Evolutionary conservation across 768 basidiomycete genomes (phyloP), one percentile per base, ranked within the genome.

Genomic region (Lactarius tabidus): DNA sequence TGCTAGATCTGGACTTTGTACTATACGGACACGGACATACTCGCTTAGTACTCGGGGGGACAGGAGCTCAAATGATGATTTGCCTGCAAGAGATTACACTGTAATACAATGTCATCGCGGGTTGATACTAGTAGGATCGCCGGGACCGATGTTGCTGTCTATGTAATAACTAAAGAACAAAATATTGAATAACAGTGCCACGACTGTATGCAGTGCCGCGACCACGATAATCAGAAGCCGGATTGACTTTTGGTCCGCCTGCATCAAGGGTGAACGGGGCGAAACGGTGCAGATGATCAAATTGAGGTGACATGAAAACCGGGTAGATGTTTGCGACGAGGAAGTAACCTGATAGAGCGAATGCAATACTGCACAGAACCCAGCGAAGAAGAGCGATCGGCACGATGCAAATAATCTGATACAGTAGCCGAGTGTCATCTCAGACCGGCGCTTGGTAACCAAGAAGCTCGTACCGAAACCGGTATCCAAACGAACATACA

Each of bases 401-500:
- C 54, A 93, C 89, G 17, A 97, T 88, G 72, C 92, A 95, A 12
- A 97, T 77, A 10, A 95, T 77, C 91, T 93, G 65, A 20, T 3
- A 15, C 61, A 33, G 8, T 33, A 8, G 33, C 8, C 33, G 8
- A 8, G 33, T 33, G 1, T 7, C 20, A 43, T 43, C 41, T 38
- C 15, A 55, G 18, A 57, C 59, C 17, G 52, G 35, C n/a, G n/a
- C n/a, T n/a, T n/a, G n/a, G n/a, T n/a, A n/a, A n/a, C n/a, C n/a
- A 41, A 66, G 29, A 54, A 3, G 15, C 17, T 78, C 88, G 66
- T 63, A 93, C 91, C 43, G 93, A 84, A 48, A 92, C 88, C 12
- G 93, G 90, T 66, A 95, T 92, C 93, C 93, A 94, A 3, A 91
- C 84, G 66, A 93, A 93, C 72, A 88, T 84, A n/a, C n/a, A n/a